Conservation (phyloP, 2,329 filamentous ascomycete genomes). For the Trichoderma asperellum region DNA sequence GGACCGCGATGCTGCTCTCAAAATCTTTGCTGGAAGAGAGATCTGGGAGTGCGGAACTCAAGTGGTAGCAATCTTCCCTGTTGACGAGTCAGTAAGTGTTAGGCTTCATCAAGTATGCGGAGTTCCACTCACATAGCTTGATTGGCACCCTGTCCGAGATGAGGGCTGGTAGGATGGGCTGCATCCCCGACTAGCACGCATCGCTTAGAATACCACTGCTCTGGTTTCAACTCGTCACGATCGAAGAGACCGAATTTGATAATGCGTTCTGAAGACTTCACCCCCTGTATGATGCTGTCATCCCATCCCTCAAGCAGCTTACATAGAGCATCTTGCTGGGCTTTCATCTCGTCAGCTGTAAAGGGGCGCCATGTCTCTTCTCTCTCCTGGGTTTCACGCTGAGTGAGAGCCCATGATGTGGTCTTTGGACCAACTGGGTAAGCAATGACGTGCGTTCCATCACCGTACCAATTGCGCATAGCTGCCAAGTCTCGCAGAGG, state of each 20-base stretch:
- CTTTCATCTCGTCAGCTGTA: slow-evolving; percentile 29
- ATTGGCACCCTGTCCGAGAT: slow-evolving; percentile 37
- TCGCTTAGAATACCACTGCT: slow-evolving; percentile 34
- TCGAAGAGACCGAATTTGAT: slow-evolving; percentile 39
- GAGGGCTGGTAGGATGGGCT: slow-evolving; percentile 36
- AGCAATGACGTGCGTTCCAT: slow-evolving; percentile 34
- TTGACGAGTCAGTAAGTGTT: background rate
- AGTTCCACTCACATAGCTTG: slow-evolving; percentile 31
- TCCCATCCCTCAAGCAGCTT: slow-evolving; percentile 32
- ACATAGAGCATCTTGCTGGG: slow-evolving; percentile 30
- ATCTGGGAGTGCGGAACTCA: slow-evolving; percentile 25
- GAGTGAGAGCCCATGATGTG: slow-evolving; percentile 35
- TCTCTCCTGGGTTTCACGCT: slow-evolving; percentile 32
- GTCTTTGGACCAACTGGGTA: slow-evolving; percentile 33
- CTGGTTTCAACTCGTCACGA: slow-evolving; percentile 31
- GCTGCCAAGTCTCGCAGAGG: slow-evolving; percentile 26
- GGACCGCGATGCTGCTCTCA: background rate
- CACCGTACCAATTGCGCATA: slow-evolving; percentile 36
- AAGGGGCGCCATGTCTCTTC: slow-evolving; percentile 36
- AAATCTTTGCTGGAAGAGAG: slow-evolving; percentile 20
- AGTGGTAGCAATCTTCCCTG: slow-evolving; percentile 31
- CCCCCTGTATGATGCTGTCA: slow-evolving; percentile 30
- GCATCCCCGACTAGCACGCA: slow-evolving; percentile 35
- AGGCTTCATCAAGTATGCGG: background rate
- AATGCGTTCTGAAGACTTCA: slow-evolving; percentile 33